Evolutionary conservation across 2,329 filamentous ascomycete species (phyloP).

Genomic region (Pseudogymnoascus sp.): DNA sequence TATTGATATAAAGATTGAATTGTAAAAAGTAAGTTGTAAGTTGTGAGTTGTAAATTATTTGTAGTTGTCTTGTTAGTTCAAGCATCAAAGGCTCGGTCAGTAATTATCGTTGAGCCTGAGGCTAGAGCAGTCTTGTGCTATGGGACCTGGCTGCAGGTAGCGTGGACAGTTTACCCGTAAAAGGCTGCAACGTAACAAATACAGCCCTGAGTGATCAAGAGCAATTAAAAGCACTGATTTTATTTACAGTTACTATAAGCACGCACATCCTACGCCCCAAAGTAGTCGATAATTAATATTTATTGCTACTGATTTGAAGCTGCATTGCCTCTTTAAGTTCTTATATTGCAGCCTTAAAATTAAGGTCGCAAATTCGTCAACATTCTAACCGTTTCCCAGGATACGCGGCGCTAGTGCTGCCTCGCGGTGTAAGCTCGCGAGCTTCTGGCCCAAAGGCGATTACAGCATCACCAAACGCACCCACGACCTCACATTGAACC

Average conservation of each 20-base stretch:
- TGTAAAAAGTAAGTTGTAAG: neutral
- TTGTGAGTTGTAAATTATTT: neutral
- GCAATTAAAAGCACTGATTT: neutral
- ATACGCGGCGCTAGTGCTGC: constrained; percentile 7
- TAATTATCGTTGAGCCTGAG: neutral
- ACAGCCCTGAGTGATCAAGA: neutral
- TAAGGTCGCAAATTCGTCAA: neutral
- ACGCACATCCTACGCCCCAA: too few species aligned
- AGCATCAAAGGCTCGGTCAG: neutral
- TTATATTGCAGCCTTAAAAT: neutral
- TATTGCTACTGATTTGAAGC: neutral
- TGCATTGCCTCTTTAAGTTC: neutral
- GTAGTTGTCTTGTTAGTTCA: neutral
- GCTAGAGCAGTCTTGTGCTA: neutral
- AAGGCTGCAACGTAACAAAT: neutral
- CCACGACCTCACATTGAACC: neutral
- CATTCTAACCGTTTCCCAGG: neutral
- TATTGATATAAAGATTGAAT: neutral
- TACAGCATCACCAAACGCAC: neutral
- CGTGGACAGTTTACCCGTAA: neutral
- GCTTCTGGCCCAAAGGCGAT: constrained; percentile 6
- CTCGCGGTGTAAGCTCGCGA: constrained; percentile 3
- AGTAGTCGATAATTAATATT: neutral
- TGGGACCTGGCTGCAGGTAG: neutral
- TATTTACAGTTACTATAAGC: neutral